Percentiles rank a stretch among this genome's conserved stretches.
Conservation (phyloP, 2,329 filamentous ascomycete species). For the Colletotrichum shisoi region DNA sequence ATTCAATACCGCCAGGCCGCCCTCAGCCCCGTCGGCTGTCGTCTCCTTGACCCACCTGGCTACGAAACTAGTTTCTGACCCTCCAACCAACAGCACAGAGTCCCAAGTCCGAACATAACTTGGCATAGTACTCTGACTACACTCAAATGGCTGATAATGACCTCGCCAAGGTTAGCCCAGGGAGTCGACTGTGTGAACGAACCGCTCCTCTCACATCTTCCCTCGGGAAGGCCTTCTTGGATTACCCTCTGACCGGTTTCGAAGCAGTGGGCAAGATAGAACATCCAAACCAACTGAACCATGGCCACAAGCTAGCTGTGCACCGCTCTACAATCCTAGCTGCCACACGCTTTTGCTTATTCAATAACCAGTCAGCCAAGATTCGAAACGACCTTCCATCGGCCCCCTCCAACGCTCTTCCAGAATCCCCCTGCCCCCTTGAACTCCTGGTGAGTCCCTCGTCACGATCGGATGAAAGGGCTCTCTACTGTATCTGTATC, state of each 20-base stretch:
- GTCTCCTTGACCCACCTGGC: constrained; percentile 2
- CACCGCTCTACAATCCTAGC: constrained; percentile 19
- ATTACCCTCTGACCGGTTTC: not conserved
- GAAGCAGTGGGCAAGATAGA: constrained; percentile 18
- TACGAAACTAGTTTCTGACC: constrained; percentile 16
- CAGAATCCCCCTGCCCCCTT: constrained; percentile 27
- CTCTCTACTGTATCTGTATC: no score
- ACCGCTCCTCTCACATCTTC: constrained; percentile 7
- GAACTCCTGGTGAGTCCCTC: no score
- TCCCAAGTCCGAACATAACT: constrained; percentile 24
- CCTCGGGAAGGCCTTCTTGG: not conserved
- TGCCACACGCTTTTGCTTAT: constrained; percentile 38
- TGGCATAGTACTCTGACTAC: constrained; percentile 24
- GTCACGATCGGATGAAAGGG: no score
- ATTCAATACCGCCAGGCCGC: not conserved
- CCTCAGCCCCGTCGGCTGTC: constrained; percentile 1
- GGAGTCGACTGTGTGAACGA: constrained; percentile 12
- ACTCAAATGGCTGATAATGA: constrained; percentile 8
- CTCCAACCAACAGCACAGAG: constrained; percentile 21
- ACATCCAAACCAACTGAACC: constrained; percentile 16
- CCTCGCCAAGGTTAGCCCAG: constrained; percentile 15
- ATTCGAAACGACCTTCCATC: constrained; percentile 37
- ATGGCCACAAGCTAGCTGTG: constrained; percentile 3
- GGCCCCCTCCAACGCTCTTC: constrained; percentile 20
- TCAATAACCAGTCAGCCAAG: constrained; percentile 33